Evolutionary conservation across 805 yeast species (phyloP).

Genomic region (Lachancea waltii): DNA sequence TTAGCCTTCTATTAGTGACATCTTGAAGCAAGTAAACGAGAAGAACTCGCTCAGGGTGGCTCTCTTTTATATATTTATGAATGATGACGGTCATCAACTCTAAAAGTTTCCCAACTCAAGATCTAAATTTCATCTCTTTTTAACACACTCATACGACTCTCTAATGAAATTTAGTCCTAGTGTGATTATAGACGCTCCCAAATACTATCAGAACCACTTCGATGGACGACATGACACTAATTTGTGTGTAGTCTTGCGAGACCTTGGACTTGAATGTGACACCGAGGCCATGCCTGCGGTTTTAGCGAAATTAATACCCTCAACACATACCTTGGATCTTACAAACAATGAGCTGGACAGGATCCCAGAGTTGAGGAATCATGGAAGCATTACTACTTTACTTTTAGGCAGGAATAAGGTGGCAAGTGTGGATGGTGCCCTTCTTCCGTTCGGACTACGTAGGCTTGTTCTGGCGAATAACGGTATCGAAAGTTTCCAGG

Average conservation of each 20-base stretch:
- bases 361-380: constrained; percentile 42
- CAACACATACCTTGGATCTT: constrained; percentile 57
- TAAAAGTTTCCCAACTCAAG: constrained; percentile 1
- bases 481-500: constrained; percentile 43
- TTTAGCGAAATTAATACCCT: constrained; percentile 37
- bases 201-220: constrained; percentile 38
- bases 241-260: constrained; percentile 24
- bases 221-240: constrained; percentile 26
- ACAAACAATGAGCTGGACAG: constrained; percentile 65
- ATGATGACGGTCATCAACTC: too few species aligned
- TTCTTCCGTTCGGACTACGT: constrained; percentile 33
- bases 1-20: too few species aligned
- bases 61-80: too few species aligned
- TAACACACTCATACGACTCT: neutral
- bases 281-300: constrained; percentile 38
- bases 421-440: constrained; percentile 33
- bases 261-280: constrained; percentile 37
- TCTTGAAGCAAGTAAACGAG: too few species aligned
- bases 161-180: constrained; percentile 53
- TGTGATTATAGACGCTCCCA: constrained; percentile 43
- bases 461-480: constrained; percentile 48
- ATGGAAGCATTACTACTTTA: constrained; percentile 42
- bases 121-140: neutral
- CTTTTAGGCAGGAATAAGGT: constrained; percentile 62
- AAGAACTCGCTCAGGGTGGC: too few species aligned